Evolutionary conservation across 2,329 filamentous ascomycete species (phyloP).

Genomic region (Claviceps citrina): DNA sequence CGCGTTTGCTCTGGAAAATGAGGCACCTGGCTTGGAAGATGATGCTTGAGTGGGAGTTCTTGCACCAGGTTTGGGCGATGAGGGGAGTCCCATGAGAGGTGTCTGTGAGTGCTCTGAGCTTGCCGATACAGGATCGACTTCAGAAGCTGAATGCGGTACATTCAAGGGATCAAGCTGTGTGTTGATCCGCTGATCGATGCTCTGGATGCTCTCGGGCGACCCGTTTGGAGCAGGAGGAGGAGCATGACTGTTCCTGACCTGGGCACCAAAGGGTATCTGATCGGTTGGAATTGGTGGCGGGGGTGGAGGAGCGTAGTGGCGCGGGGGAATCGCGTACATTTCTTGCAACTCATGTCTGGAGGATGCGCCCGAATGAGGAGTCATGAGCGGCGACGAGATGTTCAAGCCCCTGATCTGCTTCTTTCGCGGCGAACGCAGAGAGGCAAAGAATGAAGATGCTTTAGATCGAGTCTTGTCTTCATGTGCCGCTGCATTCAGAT

Average conservation of each 20-base stretch:
- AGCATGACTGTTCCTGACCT: slow-evolving; percentile 12
- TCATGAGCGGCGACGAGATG: slow-evolving; percentile 52
- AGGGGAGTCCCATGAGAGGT: slow-evolving; percentile 35
- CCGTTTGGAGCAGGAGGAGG: slow-evolving; percentile 19
- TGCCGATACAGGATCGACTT: slow-evolving; percentile 36
- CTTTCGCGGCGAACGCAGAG: slow-evolving; percentile 44
- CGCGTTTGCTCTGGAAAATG: slow-evolving; percentile 34
- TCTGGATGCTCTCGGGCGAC: slow-evolving; percentile 27
- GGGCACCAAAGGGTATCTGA: slow-evolving; percentile 23
- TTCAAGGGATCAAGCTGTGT: slow-evolving; percentile 20
- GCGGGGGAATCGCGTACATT: slow-evolving; percentile 40
- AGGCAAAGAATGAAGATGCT: slow-evolving; percentile 43
- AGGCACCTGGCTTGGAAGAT: slow-evolving; percentile 35
- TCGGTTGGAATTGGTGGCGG: slow-evolving; percentile 40
- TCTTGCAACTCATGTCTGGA: slow-evolving; percentile 39
- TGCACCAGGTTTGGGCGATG: slow-evolving; percentile 23
- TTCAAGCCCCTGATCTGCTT: slow-evolving; percentile 35
- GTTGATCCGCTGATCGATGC: slow-evolving; percentile 42
- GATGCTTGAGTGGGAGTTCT: slow-evolving; percentile 26
- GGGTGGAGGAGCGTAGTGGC: slow-evolving; percentile 41
- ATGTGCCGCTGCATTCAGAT: slow-evolving; percentile 25
- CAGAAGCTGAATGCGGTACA: slow-evolving; percentile 23
- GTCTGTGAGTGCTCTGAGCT: slow-evolving; percentile 34
- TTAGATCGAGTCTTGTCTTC: slow-evolving; percentile 39
- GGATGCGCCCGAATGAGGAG: slow-evolving; percentile 45